These are phyloP conservation scores for Pestalotiopsis sp. DNA, from an alignment of 2,329 filamentous ascomycete genomes.

Conservation along the genomic window DNA sequence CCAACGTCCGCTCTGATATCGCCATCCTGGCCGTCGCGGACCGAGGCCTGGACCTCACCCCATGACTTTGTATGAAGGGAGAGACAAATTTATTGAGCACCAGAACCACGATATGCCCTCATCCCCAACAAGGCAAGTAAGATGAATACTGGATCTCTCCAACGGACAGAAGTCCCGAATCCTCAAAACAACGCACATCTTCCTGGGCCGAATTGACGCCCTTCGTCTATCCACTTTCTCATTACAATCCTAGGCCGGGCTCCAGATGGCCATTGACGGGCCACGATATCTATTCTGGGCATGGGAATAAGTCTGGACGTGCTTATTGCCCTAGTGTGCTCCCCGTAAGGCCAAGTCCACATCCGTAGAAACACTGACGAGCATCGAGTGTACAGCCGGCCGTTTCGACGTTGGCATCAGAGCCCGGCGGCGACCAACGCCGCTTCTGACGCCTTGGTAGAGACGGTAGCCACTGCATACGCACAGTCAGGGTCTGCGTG, in stretches of 20 bases:
- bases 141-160: background rate
- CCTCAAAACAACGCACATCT: background rate
- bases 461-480: constrained; percentile 41
- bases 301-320: background rate
- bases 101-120: background rate
- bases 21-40: constrained; percentile 25
- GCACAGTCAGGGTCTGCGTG: constrained; percentile 24
- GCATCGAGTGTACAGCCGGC: constrained; percentile 1
- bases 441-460: constrained; percentile 18
- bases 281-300: background rate
- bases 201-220: background rate
- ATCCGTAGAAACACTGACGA: background rate
- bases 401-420: constrained; percentile 26
- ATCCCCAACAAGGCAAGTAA: background rate
- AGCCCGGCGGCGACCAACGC: constrained; percentile 18
- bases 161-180: background rate
- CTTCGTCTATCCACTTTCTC: background rate
- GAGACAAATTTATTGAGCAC: background rate
- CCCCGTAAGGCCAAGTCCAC: background rate
- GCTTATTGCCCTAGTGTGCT: background rate
- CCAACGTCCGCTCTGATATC: constrained; percentile 23
- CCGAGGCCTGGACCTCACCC: constrained; percentile 25
- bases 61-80: background rate
- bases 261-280: background rate
- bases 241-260: background rate